Base-by-base conservation (phyloP, 1,284 basidiomycete species). In the Cryptococcus sp. region DNA sequence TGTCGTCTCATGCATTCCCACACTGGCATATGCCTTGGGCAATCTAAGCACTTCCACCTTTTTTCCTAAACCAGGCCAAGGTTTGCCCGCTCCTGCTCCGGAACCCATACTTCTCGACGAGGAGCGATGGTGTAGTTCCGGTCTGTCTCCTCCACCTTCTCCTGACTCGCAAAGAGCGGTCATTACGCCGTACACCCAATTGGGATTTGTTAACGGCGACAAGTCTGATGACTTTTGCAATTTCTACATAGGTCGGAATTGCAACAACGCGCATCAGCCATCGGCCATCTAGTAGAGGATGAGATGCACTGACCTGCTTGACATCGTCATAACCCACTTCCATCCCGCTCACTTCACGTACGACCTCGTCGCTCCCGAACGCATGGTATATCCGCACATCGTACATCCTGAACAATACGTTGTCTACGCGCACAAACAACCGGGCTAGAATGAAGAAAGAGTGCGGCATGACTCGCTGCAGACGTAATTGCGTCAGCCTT, bases 381-480 rank as follows among this genome's bases (percentile, higher is more conserved):
- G 88, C 87, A 72, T 94, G 89, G 70, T 91, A 99, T 61, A 97
- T 80, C 41, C 96, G 83, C 0, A 93, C 94, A 69, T 99, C 96
- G 67, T 86, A 88, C 40, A 87, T 85, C 43, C 96, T 84, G 80
- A 99, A 99, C 43, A 98, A 84, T 44, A 99, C 96, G 56, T 89
- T 85, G 76, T 99, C 96, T 48, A 99, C 93, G 20, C 96, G 86
- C 5, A 99, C 82, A n/a, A 91, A 93, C 76, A 97, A 92, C 7
- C 96, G 85, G 1, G 87, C 84, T 10, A 99, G 85, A 61, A 98
- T 86, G 77, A 98, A 95, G 65, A 97, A 83, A 50, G 89, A 95
- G n/a, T 87, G 88, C 0, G 95, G 93, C 94, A 99, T 99, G 47
- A 99, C 93, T 55, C 96, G 87, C 93, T 96, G 68, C 15, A 2